Base-by-base conservation (phyloP, 1,284 basidiomycete genomes). In the Amylostereum areolatum region DNA sequence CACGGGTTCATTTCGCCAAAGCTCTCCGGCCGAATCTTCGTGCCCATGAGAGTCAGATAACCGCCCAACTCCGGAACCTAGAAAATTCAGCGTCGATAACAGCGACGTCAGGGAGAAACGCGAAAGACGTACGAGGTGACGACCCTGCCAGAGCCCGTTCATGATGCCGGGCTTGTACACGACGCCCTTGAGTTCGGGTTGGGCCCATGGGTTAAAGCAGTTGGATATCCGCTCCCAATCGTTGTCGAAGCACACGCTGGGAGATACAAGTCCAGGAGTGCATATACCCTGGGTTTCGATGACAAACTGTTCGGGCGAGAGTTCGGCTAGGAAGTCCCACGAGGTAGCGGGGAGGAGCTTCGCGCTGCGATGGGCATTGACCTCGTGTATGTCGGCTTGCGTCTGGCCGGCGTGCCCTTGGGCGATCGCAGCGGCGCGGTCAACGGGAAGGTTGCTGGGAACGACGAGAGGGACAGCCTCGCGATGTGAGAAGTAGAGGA, bases 401-500 rank as follows among this genome's bases (percentile, higher is more conserved):
- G 81, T 85, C 0, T 76, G 74, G 1, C 69, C 64, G 32, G 41
- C 46, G 31, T 55, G 54, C n/a, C 62, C 66, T 24, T 61, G 60
- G 32, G 59, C 61, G 11, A 59, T 44, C 6, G 75, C 74, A 5
- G 74, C 66, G 3, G 62, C 68, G 10, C 80, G 74, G 11, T 71
- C 73, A 28, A 62, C 58, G 0, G 79, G 78, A 8, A 83, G 65
- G 9, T 71, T 64, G 0, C 66, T 61, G 1, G 78, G 77, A 11
- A 78, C 57, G 25, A 56, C 61, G 50, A 83, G 70, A 0, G 72
- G 70, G 8, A 67, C 57, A 1, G 74, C 56, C 55, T 87, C 82
- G 11, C 77, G 69, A 18, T 80, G 73, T 2, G 80, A 68, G 47
- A 85, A 77, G 62, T 77, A 87, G 41, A 85, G 62, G 8, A 85